A percentile compares a stretch with the other conserved stretches of the same genome.
phyloP scores from a whole-genome alignment of 805 yeast genomes.

The Saccharomycopsis selenospora region DNA sequence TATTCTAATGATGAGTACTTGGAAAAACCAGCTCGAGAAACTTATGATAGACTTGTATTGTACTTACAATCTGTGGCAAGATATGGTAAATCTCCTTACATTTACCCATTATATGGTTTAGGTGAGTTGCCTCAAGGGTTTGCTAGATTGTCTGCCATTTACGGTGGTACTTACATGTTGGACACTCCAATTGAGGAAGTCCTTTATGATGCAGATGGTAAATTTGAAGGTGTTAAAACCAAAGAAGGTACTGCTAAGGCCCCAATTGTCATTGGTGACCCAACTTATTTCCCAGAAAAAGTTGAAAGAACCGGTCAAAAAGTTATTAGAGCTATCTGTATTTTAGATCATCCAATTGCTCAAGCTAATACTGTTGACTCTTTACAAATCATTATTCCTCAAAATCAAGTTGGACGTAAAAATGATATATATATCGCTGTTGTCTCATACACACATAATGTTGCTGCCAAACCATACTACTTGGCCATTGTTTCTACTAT shows the following conservation, averaged over 20 bases:
- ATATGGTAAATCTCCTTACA: slow-evolving; percentile 93
- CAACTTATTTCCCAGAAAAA: slow-evolving; percentile 89
- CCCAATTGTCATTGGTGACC: slow-evolving; percentile 92
- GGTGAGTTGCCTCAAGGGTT: slow-evolving; percentile 99
- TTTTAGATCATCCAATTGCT: slow-evolving; percentile 84
- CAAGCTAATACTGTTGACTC: slow-evolving; percentile 79
- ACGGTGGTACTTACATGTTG: slow-evolving; percentile 98
- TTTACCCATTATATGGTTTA: slow-evolving; percentile 91
- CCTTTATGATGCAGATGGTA: slow-evolving; percentile 61
- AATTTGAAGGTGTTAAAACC: slow-evolving; percentile 79
- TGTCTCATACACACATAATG: slow-evolving; percentile 82
- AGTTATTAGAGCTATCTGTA: slow-evolving; percentile 81
- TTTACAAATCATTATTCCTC: slow-evolving; percentile 91
- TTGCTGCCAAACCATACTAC: slow-evolving; percentile 80
- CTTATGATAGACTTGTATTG: slow-evolving; percentile 76
- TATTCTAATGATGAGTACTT: slow-evolving; percentile 91
- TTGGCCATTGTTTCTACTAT: slow-evolving; percentile 92
- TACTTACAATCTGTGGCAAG: slow-evolving; percentile 88
- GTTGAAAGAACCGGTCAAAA: slow-evolving; percentile 65
- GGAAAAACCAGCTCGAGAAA: slow-evolving; percentile 83
- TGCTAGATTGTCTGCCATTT: slow-evolving; percentile 92
- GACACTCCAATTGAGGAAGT: slow-evolving; percentile 93
- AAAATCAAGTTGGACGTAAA: slow-evolving; percentile 86
- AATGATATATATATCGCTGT: slow-evolving; percentile 93
- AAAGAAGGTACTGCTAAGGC: slow-evolving; percentile 91